Percentiles rank a stretch among this genome's conserved stretches.
phyloP scores from a whole-genome alignment of 164 flowering plant species.

The Aristolochia contorta region DNA sequence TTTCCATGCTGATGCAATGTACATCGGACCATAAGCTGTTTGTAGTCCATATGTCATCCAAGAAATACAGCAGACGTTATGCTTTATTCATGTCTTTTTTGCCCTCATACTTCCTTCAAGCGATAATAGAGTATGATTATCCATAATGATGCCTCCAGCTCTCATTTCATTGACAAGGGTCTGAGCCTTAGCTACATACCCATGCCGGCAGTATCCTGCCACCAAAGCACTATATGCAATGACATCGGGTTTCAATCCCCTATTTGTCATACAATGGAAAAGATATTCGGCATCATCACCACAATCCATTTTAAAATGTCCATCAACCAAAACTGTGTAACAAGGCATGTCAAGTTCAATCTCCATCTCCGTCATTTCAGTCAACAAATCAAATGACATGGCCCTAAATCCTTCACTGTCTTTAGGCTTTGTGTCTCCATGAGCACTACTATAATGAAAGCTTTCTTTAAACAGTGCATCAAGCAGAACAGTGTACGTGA shows the following conservation, averaged over 20 bases:
- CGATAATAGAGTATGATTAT: constrained; percentile 13
- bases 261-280: constrained; percentile 44
- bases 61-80: not conserved
- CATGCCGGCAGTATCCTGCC: constrained; percentile 34
- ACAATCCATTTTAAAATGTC: constrained; percentile 32
- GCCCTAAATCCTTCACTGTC: constrained; percentile 6
- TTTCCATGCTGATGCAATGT: too few relatives aligned
- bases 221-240: constrained; percentile 56
- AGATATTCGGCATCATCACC: constrained; percentile 42
- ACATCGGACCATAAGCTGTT: too few relatives aligned
- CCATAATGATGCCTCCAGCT: constrained; percentile 35
- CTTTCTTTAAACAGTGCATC: constrained; percentile 27
- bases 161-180: constrained; percentile 42
- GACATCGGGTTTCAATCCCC: constrained; percentile 56
- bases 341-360: constrained; percentile 42
- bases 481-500: constrained; percentile 62
- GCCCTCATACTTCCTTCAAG: constrained; percentile 14
- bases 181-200: constrained; percentile 39
- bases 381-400: constrained; percentile 16
- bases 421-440: not conserved
- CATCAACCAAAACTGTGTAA: constrained; percentile 63
- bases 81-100: constrained; percentile 9
- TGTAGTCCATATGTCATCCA: too few relatives aligned
- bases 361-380: constrained; percentile 37
- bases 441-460: constrained; percentile 4